These are phyloP conservation scores for Rhizophora apiculata DNA, from an alignment of 345 rosid genomes.

Conservation along the genomic window DNA sequence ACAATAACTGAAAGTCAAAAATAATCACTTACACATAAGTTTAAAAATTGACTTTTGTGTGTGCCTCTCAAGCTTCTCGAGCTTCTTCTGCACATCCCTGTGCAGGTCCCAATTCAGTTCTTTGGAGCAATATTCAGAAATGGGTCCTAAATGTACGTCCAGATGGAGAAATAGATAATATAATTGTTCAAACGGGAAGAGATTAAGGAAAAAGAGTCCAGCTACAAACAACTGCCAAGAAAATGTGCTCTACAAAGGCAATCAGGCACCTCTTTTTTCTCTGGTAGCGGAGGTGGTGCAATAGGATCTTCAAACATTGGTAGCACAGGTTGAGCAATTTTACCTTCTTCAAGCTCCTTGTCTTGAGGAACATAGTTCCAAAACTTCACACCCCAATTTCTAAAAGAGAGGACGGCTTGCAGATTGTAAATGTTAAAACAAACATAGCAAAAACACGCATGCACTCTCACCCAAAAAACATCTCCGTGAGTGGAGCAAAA, in stretches of 20 bases:
- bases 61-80: constrained; percentile 76
- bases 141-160: constrained; percentile 55
- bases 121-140: constrained; percentile 95
- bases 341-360: constrained; percentile 83
- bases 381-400: constrained; percentile 74
- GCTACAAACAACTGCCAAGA: background rate
- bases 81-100: constrained; percentile 96
- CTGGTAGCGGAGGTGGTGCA: constrained; percentile 52
- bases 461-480: background rate
- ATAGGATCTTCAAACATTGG: constrained; percentile 89
- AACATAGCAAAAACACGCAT: background rate
- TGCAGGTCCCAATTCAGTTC: constrained; percentile 96
- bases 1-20: background rate
- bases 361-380: constrained; percentile 95
- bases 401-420: constrained; percentile 11
- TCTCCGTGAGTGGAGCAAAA: background rate
- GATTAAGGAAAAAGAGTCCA: background rate
- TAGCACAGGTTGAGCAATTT: constrained; percentile 80
- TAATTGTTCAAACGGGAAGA: background rate
- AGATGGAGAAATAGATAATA: background rate
- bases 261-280: constrained; percentile 58
- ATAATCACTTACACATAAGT: constrained; percentile 63
- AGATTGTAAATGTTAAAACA: background rate
- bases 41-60: constrained; percentile 74
- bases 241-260: constrained; percentile 9